phyloP scores from a whole-genome alignment of 805 yeast species.

The Debaryomyces prosopidis region DNA sequence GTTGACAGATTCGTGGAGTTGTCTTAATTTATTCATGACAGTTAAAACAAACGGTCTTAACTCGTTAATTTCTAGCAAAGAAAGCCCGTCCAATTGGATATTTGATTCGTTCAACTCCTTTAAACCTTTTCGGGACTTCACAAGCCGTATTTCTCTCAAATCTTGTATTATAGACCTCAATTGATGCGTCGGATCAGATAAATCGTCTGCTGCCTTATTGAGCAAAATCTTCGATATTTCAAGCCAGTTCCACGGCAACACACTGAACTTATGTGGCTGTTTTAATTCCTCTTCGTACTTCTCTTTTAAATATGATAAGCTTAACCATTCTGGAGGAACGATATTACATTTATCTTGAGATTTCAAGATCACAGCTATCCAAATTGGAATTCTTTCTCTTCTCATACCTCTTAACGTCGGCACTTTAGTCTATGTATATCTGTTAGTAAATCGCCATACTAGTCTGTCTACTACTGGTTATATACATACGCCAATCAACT shows the following conservation, averaged over 20 bases:
- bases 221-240: constrained; percentile 74
- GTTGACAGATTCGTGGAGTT: constrained; percentile 42
- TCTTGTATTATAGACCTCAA: constrained; percentile 76
- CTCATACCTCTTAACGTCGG: constrained; percentile 69
- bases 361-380: constrained; percentile 84
- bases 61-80: constrained; percentile 84
- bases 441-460: not conserved
- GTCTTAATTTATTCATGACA: constrained; percentile 77
- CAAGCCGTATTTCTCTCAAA: constrained; percentile 75
- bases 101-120: constrained; percentile 77
- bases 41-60: constrained; percentile 76
- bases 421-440: constrained; percentile 38
- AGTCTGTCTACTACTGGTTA: not conserved
- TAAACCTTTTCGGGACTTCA: constrained; percentile 81
- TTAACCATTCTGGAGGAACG: constrained; percentile 85
- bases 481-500: constrained; percentile 58
- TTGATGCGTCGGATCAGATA: constrained; percentile 69
- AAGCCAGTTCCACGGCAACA: constrained; percentile 87
- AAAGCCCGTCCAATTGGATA: constrained; percentile 78
- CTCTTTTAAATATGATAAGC: constrained; percentile 49
- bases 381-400: constrained; percentile 71
- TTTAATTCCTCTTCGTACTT: constrained; percentile 67
- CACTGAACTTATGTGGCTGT: constrained; percentile 58
- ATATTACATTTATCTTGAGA: constrained; percentile 85
- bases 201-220: constrained; percentile 73